phyloP scores from a whole-genome alignment of 2,329 filamentous ascomycete genomes.

The Verticillium nubilum region DNA sequence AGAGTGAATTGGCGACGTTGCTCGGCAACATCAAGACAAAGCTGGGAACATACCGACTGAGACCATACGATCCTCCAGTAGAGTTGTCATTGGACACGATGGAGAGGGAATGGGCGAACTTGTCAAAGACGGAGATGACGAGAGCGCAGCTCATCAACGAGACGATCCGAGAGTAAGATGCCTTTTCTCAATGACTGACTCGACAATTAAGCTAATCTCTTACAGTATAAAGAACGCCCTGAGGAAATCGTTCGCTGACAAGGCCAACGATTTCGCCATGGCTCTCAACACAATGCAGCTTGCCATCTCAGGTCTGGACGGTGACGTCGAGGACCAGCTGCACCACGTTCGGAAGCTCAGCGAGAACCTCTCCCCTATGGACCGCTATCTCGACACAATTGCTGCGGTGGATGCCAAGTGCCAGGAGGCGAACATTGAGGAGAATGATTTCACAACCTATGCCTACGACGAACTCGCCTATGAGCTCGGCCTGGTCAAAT shows the following conservation, averaged over 20 bases:
- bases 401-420: slow-evolving; percentile 82
- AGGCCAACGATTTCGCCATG: slow-evolving; percentile 95
- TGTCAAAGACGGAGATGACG: slow-evolving; percentile 80
- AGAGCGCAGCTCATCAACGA: slow-evolving; percentile 95
- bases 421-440: slow-evolving; percentile 94
- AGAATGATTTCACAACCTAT: slow-evolving; percentile 99
- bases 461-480: slow-evolving; percentile 95
- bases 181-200: slow-evolving; percentile 17
- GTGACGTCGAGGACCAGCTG: slow-evolving; percentile 92
- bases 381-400: slow-evolving; percentile 85
- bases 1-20: slow-evolving; percentile 87
- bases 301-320: slow-evolving; percentile 94
- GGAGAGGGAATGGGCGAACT: slow-evolving; percentile 72
- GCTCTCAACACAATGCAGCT: slow-evolving; percentile 92
- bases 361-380: slow-evolving; percentile 80
- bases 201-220: slow-evolving; percentile 19
- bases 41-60: slow-evolving; percentile 85
- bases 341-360: slow-evolving; percentile 81
- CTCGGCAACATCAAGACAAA: slow-evolving; percentile 99
- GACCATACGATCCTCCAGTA: slow-evolving; percentile 83
- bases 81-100: slow-evolving; percentile 78
- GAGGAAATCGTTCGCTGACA: slow-evolving; percentile 89
- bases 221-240: slow-evolving; percentile 87
- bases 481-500: slow-evolving; percentile 85
- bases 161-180: slow-evolving; percentile 80